Evolutionary conservation across 768 basidiomycete species (phyloP).

Genomic region (Ramaria rubella): DNA sequence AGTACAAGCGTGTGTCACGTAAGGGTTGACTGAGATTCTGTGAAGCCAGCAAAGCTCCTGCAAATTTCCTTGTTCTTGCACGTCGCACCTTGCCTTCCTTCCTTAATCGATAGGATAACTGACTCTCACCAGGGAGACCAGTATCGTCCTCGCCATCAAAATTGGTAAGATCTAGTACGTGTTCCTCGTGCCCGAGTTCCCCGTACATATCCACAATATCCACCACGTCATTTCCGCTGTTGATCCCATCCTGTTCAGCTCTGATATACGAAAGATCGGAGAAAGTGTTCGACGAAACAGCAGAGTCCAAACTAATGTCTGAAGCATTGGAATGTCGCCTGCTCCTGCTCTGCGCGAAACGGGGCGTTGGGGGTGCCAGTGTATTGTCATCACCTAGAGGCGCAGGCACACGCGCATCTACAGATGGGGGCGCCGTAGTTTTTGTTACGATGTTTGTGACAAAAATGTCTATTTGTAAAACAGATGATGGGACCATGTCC

Average conservation of each 20-base stretch:
- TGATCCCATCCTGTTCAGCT: too few species aligned
- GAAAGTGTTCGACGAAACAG: slow-evolving; percentile 9
- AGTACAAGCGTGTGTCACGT: background rate
- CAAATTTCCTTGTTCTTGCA: slow-evolving; percentile 32
- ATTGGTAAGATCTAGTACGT: slow-evolving; percentile 62
- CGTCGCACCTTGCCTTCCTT: slow-evolving; percentile 59
- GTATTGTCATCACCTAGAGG: slow-evolving; percentile 18
- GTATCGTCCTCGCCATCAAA: slow-evolving; percentile 72
- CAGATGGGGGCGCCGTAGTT: background rate
- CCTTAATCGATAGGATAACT: slow-evolving; percentile 45
- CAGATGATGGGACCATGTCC: slow-evolving; percentile 40
- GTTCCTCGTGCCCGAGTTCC: slow-evolving; percentile 37
- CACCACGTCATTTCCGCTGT: background rate
- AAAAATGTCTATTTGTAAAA: slow-evolving; percentile 65
- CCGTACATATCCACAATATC: slow-evolving; percentile 20
- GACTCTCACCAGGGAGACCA: slow-evolving; percentile 47
- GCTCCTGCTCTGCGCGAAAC: slow-evolving; percentile 14
- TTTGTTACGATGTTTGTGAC: slow-evolving; percentile 45
- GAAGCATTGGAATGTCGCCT: slow-evolving; percentile 8
- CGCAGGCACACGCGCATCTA: too few species aligned
- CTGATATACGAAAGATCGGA: slow-evolving; percentile 14
- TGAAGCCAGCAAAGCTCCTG: slow-evolving; percentile 12
- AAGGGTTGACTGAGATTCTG: slow-evolving; percentile 13
- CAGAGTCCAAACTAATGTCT: slow-evolving; percentile 13
- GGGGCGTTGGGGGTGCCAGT: slow-evolving; percentile 33